Evolutionary conservation across 495 filamentous ascomycete genomes (phyloP).

Genomic region (Chaetomium cochliodes): DNA sequence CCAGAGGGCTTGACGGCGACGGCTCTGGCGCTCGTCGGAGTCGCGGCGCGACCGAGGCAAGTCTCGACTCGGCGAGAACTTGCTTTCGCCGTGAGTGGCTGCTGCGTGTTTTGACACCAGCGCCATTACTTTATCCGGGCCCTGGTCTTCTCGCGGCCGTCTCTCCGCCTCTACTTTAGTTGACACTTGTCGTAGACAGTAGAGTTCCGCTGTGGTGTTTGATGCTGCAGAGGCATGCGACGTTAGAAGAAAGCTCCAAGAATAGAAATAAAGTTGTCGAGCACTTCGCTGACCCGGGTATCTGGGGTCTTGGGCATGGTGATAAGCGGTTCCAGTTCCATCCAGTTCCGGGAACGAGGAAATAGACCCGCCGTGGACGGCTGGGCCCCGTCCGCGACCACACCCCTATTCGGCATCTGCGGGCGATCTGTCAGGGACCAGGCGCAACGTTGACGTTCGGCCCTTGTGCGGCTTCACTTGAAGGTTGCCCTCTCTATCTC

Average conservation of each 20-base stretch:
- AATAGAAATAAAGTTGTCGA: constrained; percentile 31
- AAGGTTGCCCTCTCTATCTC: background rate
- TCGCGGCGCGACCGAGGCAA: background rate
- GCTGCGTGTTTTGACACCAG: background rate
- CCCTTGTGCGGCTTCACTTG: constrained; percentile 12
- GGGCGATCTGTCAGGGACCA: constrained; percentile 6
- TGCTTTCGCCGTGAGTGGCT: background rate
- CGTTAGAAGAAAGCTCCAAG: constrained; percentile 15
- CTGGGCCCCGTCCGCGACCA: constrained; percentile 1
- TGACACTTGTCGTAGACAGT: constrained; percentile 10
- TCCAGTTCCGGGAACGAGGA: constrained; percentile 25
- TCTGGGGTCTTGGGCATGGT: constrained; percentile 18
- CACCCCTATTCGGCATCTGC: constrained; percentile 6
- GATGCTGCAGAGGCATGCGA: constrained; percentile 2
- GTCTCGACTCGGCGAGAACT: background rate
- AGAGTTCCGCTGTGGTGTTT: background rate
- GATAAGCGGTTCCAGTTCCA: constrained; percentile 12
- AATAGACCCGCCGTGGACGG: constrained; percentile 16
- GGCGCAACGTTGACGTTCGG: constrained; percentile 3
- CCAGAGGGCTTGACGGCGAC: constrained; percentile 22
- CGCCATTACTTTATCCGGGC: background rate
- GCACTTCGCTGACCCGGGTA: constrained; percentile 24
- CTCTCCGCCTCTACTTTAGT: background rate
- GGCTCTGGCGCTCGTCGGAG: constrained; percentile 9
- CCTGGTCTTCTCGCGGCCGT: background rate